phyloP scores from a whole-genome alignment of 202 grass and related monocot species.

The Schoenoplectus tabernaemontani region DNA sequence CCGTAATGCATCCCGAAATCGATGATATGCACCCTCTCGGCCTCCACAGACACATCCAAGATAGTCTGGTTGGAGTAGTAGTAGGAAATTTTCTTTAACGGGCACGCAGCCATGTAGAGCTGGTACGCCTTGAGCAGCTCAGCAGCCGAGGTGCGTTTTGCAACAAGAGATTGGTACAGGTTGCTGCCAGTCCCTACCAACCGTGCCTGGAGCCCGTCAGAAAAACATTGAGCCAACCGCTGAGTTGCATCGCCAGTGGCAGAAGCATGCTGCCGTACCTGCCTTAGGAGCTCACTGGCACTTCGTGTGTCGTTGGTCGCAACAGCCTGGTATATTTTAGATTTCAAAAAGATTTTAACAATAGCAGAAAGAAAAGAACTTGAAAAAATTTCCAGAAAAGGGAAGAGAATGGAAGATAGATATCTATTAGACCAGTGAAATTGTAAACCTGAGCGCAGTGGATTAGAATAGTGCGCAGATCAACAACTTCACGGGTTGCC shows the following conservation, averaged over 20 bases:
- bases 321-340: conserved; percentile 37
- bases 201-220: conserved; percentile 55
- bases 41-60: conserved; percentile 24
- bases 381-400: neutral
- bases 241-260: conserved; percentile 45
- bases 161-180: conserved; percentile 40
- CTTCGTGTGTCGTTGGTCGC: conserved; percentile 55
- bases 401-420: too few relatives aligned
- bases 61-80: conserved; percentile 36
- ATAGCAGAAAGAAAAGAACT: neutral
- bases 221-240: conserved; percentile 65
- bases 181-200: conserved; percentile 58
- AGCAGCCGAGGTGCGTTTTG: conserved; percentile 30
- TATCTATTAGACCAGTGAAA: neutral
- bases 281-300: conserved; percentile 48
- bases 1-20: conserved; percentile 74
- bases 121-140: conserved; percentile 59
- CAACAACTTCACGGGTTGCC: conserved; percentile 30
- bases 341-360: neutral
- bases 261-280: conserved; percentile 53
- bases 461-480: conserved; percentile 65
- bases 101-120: conserved; percentile 54
- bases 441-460: conserved; percentile 41
- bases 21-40: conserved; percentile 51
- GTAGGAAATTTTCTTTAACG: conserved; percentile 40